A percentile compares a stretch with the other conserved stretches of the same genome.
Evolutionary conservation across 2,329 filamentous ascomycete species (phyloP).

Genomic region (Dactylellina cionopaga): DNA sequence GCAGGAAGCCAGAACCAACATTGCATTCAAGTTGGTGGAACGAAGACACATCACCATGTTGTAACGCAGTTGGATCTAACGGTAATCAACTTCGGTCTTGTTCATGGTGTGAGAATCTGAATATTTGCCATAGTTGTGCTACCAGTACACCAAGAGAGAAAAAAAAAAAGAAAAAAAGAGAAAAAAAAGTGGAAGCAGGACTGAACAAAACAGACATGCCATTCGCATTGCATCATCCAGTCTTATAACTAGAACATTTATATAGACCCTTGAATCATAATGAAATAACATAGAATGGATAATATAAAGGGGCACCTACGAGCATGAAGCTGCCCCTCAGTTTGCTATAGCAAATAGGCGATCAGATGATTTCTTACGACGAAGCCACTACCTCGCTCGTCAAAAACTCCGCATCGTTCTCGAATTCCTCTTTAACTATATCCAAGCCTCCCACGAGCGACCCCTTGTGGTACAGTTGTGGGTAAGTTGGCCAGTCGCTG

Average conservation of each 20-base stretch:
- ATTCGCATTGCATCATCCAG: no score
- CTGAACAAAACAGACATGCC: no score
- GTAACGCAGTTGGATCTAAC: no score
- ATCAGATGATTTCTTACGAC: constrained; percentile 11
- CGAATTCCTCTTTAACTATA: constrained; percentile 95
- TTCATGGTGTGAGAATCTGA: constrained; percentile 6
- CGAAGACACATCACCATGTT: no score
- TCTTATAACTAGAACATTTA: no score
- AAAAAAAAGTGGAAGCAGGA: background rate
- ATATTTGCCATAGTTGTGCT: constrained; percentile 31
- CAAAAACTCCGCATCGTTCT: constrained; percentile 83
- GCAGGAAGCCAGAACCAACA: background rate
- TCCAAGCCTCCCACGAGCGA: constrained; percentile 93
- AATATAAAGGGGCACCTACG: no score
- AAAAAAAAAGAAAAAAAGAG: constrained; percentile 3
- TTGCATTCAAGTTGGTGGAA: no score
- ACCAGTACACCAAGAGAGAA: constrained; percentile 16
- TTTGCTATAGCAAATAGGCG: background rate
- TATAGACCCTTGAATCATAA: no score
- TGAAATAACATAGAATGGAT: no score
- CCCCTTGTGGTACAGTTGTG: constrained; percentile 90
- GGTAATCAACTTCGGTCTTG: background rate
- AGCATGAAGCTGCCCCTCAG: no score
- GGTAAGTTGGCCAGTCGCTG: constrained; percentile 98
- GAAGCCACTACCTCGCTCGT: constrained; percentile 71